These are phyloP conservation scores for Monosporozyma solicola DNA, from an alignment of 805 yeast species.

Conservation along the genomic window DNA sequence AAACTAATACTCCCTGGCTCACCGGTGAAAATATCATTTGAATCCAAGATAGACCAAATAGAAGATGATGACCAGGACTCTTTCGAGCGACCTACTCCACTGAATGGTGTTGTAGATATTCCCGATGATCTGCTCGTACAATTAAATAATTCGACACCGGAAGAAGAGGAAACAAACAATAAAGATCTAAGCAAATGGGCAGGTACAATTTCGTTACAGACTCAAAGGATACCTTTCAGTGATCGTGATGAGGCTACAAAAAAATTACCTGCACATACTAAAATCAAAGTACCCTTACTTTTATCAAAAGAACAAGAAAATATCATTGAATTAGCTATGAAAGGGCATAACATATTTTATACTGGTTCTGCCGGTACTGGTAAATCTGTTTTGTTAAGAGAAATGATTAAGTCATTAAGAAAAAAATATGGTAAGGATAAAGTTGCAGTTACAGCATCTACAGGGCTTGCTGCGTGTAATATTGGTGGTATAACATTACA, in stretches of 20 bases:
- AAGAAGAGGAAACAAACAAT: background rate
- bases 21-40: background rate
- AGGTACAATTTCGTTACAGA: slow-evolving; percentile 24
- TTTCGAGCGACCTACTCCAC: background rate
- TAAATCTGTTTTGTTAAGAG: slow-evolving; percentile 74
- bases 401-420: slow-evolving; percentile 47
- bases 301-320: slow-evolving; percentile 55
- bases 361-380: slow-evolving; percentile 99
- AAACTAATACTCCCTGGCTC: background rate
- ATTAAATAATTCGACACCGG: background rate
- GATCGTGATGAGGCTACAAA: slow-evolving; percentile 7
- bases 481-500: slow-evolving; percentile 74
- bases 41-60: background rate
- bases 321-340: slow-evolving; percentile 54
- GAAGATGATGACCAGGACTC: background rate
- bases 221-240: slow-evolving; percentile 22
- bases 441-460: slow-evolving; percentile 76
- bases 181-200: slow-evolving; percentile 6
- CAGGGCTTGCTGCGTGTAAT: slow-evolving; percentile 77
- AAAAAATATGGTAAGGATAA: slow-evolving; percentile 36
- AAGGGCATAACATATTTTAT: slow-evolving; percentile 68
- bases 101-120: background rate
- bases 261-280: slow-evolving; percentile 16
- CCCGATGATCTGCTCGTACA: background rate
- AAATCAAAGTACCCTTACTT: slow-evolving; percentile 24